Percentiles rank a stretch among this genome's conserved stretches.
These are phyloP conservation scores for Microdochium nivale DNA, from an alignment of 2,329 filamentous ascomycete genomes.

Conservation along the genomic window DNA sequence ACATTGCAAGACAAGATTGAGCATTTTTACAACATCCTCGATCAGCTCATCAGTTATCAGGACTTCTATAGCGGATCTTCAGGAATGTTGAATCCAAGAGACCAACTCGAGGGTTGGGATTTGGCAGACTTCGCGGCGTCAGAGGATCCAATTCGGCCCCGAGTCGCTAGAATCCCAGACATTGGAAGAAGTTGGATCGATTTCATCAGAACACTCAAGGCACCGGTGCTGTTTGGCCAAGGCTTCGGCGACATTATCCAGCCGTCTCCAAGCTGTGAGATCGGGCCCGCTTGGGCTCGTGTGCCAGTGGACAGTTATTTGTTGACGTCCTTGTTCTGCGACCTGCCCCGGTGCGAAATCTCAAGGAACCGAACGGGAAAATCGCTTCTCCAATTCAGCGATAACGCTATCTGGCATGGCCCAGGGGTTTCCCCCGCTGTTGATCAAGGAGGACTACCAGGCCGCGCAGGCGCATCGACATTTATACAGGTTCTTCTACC, in stretches of 20 bases:
- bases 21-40: background rate
- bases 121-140: background rate
- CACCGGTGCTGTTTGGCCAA: background rate
- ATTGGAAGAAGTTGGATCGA: background rate
- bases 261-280: background rate
- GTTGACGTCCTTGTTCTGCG: background rate
- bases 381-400: background rate
- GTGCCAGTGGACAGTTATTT: background rate
- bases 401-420: background rate
- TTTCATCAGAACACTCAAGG: background rate
- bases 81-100: background rate
- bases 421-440: background rate
- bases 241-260: background rate
- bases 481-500: background rate
- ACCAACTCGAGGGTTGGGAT: background rate
- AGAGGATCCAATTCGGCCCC: background rate
- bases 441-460: background rate
- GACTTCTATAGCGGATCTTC: background rate
- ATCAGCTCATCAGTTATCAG: background rate
- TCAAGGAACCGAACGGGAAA: background rate
- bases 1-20: background rate
- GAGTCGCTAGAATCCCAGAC: background rate
- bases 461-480: background rate
- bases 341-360: background rate
- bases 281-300: background rate